Evolutionary conservation across 1,284 basidiomycete species (phyloP).

Genomic region (Spongiforma sp.): DNA sequence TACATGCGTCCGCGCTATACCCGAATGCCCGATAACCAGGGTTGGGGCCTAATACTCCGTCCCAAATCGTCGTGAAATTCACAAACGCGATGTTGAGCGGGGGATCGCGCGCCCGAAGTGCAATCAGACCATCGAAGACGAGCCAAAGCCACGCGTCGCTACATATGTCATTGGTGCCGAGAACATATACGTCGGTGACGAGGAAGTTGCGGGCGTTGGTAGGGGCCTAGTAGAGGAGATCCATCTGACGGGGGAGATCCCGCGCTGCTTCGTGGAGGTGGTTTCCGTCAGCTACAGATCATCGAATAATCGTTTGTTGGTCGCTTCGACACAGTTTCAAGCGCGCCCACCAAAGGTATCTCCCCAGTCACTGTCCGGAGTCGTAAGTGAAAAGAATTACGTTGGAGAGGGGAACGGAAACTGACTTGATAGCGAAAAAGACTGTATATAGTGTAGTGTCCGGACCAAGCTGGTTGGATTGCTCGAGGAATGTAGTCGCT

Average conservation of each 20-base stretch:
- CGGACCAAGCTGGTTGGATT: constrained; percentile 32
- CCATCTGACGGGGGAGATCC: constrained; percentile 43
- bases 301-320: background rate
- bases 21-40: constrained; percentile 55
- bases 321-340: background rate
- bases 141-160: constrained; percentile 50
- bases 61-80: constrained; percentile 53
- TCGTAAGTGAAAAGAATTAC: constrained; percentile 13
- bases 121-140: constrained; percentile 43
- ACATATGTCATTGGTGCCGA: constrained; percentile 40
- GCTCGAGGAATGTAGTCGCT: constrained; percentile 34
- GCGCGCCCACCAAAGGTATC: constrained; percentile 32
- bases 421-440: constrained; percentile 47
- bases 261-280: constrained; percentile 41
- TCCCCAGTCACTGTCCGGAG: constrained; percentile 29
- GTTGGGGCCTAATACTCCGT: constrained; percentile 44
- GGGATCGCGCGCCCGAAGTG: constrained; percentile 30
- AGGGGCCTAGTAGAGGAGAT: constrained; percentile 44
- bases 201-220: constrained; percentile 51
- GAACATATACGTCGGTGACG: constrained; percentile 53
- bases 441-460: constrained; percentile 39
- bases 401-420: background rate
- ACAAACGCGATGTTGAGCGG: constrained; percentile 47
- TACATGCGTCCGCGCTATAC: constrained; percentile 47
- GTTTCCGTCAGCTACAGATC: constrained; percentile 31